These are phyloP conservation scores for Microsporum audouinii DNA, from an alignment of 2,329 filamentous ascomycete species.

Conservation along the genomic window DNA sequence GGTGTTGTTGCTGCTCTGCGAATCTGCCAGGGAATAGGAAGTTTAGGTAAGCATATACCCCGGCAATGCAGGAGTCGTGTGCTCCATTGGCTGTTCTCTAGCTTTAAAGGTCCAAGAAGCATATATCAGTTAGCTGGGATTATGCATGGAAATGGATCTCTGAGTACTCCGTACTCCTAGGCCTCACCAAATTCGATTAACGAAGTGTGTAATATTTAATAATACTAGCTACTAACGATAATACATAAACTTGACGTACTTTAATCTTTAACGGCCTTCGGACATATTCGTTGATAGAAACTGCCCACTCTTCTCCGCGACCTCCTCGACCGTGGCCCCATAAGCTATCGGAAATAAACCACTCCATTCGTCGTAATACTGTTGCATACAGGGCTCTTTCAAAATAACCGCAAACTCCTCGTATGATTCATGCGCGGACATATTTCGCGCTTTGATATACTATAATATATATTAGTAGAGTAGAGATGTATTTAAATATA, in stretches of 20 bases:
- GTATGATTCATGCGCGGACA: neutral
- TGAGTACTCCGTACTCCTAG: neutral
- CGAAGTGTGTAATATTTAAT: neutral
- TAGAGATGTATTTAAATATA: slow-evolving; percentile 1
- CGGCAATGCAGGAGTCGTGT: neutral
- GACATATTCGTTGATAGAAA: slow-evolving; percentile 2
- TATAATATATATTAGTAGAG: slow-evolving; percentile 3
- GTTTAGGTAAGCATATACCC: neutral
- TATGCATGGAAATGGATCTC: neutral
- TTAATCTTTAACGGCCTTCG: neutral
- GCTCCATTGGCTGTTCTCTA: neutral
- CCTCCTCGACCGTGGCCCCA: neutral
- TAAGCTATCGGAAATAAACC: neutral
- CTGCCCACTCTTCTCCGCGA: neutral
- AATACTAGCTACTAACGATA: neutral
- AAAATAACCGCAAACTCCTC: slow-evolving; percentile 1
- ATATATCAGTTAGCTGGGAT: neutral
- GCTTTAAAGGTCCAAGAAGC: neutral
- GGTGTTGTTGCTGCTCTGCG: neutral
- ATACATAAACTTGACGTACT: neutral
- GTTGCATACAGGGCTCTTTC: neutral
- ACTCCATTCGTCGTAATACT: slow-evolving; percentile 1
- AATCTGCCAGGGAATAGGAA: neutral
- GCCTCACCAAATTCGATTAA: neutral
- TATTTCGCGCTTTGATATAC: slow-evolving; percentile 1